Percentiles rank a stretch among this genome's conserved stretches.
Conservation (phyloP, 768 basidiomycete species). For the Rhizopogon vulgaris region DNA sequence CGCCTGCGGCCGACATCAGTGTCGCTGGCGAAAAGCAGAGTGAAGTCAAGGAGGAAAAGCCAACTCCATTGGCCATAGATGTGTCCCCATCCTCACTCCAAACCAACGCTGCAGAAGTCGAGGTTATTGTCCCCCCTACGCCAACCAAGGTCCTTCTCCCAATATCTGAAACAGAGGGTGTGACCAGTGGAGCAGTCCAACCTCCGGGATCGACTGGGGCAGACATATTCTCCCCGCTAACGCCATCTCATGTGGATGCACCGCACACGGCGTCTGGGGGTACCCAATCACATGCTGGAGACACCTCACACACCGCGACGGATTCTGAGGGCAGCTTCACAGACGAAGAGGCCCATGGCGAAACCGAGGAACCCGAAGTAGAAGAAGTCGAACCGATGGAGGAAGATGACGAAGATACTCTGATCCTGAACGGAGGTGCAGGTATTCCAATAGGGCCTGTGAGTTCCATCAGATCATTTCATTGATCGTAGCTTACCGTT, state of each 20-base stretch:
- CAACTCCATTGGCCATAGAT: slow-evolving; percentile 24
- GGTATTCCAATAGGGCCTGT: slow-evolving; percentile 94
- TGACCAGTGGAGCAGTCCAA: slow-evolving; percentile 90
- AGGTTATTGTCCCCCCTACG: slow-evolving; percentile 41
- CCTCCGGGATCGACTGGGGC: slow-evolving; percentile 76
- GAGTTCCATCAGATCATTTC: slow-evolving; percentile 27
- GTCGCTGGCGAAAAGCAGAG: slow-evolving; percentile 23
- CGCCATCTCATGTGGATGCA: slow-evolving; percentile 17
- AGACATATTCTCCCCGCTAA: slow-evolving; percentile 24
- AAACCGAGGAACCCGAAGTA: slow-evolving; percentile 62
- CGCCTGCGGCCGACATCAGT: slow-evolving; percentile 14
- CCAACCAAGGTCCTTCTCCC: slow-evolving; percentile 43
- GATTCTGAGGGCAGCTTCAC: slow-evolving; percentile 39
- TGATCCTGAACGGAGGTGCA: slow-evolving; percentile 87
- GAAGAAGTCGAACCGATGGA: slow-evolving; percentile 61
- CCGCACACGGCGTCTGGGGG: slow-evolving; percentile 16
- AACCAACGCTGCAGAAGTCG: slow-evolving; percentile 24
- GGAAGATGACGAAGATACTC: slow-evolving; percentile 79
- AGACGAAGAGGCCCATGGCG: slow-evolving; percentile 61
- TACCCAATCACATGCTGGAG: slow-evolving; percentile 23
- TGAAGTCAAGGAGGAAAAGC: slow-evolving; percentile 32
- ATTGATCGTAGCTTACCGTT: slow-evolving; percentile 2
- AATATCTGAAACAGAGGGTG: slow-evolving; percentile 73
- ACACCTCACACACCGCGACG: slow-evolving; percentile 24
- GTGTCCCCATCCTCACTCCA: slow-evolving; percentile 11